phyloP scores from a whole-genome alignment of 2,329 filamentous ascomycete genomes.

The Fusarium sacchari region DNA sequence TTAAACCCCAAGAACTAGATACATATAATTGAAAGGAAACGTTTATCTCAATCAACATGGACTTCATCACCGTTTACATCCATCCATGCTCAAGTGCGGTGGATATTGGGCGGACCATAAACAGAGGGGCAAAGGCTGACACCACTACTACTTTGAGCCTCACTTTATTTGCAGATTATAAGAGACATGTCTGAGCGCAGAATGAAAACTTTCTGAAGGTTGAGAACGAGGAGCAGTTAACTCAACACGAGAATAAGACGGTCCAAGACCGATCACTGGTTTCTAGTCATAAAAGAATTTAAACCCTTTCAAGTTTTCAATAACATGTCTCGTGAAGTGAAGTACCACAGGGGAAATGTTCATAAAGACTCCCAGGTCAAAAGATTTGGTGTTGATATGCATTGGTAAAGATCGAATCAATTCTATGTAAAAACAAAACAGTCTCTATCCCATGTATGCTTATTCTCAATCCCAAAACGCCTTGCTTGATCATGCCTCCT shows the following conservation, averaged over 20 bases:
- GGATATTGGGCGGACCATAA: not conserved
- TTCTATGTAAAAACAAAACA: slow-evolving; percentile 1
- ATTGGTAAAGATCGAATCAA: slow-evolving; percentile 7
- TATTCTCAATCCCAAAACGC: slow-evolving; percentile 11
- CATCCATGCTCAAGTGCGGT: not conserved
- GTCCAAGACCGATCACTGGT: not conserved
- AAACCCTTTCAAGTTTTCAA: not conserved
- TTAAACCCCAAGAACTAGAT: not conserved
- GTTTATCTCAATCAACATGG: not conserved
- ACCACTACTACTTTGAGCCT: not conserved
- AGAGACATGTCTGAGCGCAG: not conserved
- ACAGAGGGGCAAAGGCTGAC: not conserved
- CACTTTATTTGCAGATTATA: not conserved
- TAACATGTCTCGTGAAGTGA: not conserved
- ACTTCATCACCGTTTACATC: no score
- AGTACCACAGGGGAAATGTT: not conserved
- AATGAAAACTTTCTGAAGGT: not conserved
- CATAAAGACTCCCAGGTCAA: no score
- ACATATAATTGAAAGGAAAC: fast-evolving
- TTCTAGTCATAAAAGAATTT: not conserved
- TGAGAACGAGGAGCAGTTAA: not conserved
- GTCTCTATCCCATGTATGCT: slow-evolving; percentile 1
- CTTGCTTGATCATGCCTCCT: not conserved
- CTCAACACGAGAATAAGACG: not conserved
- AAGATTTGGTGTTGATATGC: not conserved